Base-by-base conservation (phyloP, 2,329 filamentous ascomycete genomes). In the Fusarium sp. region DNA sequence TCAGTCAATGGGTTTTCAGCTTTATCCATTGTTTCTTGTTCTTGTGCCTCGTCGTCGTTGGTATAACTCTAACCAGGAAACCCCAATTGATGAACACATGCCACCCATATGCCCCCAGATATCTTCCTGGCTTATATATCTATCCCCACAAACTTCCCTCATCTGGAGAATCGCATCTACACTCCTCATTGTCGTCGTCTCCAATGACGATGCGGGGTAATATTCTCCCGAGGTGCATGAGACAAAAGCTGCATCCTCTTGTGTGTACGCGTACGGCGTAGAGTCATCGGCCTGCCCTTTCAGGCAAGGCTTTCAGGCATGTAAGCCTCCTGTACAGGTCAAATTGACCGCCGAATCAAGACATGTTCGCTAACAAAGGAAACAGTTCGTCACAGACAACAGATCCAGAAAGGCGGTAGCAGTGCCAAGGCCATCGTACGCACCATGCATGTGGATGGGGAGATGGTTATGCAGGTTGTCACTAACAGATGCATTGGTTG, bases 1-100 rank as follows among this genome's bases (percentile, higher is more conserved):
- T 58, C 54, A 9, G 58, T 62, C 8, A 69, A 51, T 6, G 46
- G 60, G 13, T 53, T 64, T 18, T 31, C 40, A 16, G 18, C 44
- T 4, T 9, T 20, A 9, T 33, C 10, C 16, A 10, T 31, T 5
- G 38, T 36, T 14, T 16, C 25, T 38, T n/a, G 29, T 23, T 42
- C 23, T 10, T 8, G 42, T 40, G 46, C 5, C 25, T 29, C 36
- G 18, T 25, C 56, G 62, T 33, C 33, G 34, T 54, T 49, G 18
- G 9, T 36, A 56, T 33, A 34, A 7, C 18, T 9, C 20, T 4
- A n/a, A 8, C 8, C n/a, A 13, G 14, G 25, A 27, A 33, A 7
- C 40, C 1, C 6, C 23, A 34, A 56, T 31, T 20, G 31, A 51
- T 33, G 44, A 25, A 33, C 16, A 3, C 13, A 31, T 20, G 13